Conservation (phyloP, 2,329 filamentous ascomycete species). For the Epichloe elymi region DNA sequence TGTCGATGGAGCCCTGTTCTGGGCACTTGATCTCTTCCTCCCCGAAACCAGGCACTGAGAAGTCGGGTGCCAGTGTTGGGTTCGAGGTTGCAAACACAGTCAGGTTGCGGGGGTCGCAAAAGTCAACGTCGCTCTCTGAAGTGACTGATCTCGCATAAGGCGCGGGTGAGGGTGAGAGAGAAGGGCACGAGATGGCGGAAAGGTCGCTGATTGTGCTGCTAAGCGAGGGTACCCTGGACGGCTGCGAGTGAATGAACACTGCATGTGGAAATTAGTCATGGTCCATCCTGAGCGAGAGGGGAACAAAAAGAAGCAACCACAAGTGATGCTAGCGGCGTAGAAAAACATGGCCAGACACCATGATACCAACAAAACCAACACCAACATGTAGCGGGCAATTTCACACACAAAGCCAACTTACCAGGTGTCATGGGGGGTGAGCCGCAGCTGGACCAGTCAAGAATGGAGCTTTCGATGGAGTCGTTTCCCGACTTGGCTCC, state of each 20-base stretch:
- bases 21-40: slow-evolving; percentile 45
- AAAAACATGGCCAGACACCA: background rate
- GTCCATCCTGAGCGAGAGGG: slow-evolving; percentile 5
- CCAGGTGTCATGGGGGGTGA: slow-evolving; percentile 86
- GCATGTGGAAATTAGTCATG: slow-evolving; percentile 23
- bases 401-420: slow-evolving; percentile 36
- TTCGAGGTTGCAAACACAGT: slow-evolving; percentile 51
- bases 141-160: slow-evolving; percentile 58
- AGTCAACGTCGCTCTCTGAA: slow-evolving; percentile 63
- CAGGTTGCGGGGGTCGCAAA: slow-evolving; percentile 83
- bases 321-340: background rate
- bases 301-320: background rate
- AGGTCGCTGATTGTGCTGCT: slow-evolving; percentile 54
- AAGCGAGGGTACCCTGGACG: slow-evolving; percentile 43
- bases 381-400: background rate
- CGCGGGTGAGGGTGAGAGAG: slow-evolving; percentile 75
- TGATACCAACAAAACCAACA: background rate
- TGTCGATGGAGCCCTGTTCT: slow-evolving; percentile 36
- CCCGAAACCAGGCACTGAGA: slow-evolving; percentile 51
- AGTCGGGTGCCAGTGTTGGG: slow-evolving; percentile 42
- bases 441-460: slow-evolving; percentile 63
- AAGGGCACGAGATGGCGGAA: slow-evolving; percentile 66
- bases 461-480: slow-evolving; percentile 58
- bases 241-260: slow-evolving; percentile 38
- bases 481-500: slow-evolving; percentile 59